These are phyloP conservation scores for Lophiotrema nucula DNA, from an alignment of 495 filamentous ascomycete genomes.

Conservation along the genomic window DNA sequence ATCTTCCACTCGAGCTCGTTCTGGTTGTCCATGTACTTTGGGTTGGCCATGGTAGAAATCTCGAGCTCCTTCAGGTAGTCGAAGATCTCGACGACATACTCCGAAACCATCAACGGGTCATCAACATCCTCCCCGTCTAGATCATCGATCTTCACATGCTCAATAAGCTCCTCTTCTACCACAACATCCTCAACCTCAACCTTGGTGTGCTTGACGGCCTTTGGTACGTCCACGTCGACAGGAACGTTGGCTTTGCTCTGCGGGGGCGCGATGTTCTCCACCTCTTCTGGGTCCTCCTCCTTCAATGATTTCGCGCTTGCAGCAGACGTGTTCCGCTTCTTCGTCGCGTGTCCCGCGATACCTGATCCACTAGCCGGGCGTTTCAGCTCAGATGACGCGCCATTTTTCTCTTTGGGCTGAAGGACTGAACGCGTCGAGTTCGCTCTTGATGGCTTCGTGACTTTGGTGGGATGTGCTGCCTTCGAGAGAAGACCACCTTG, in stretches of 20 bases:
- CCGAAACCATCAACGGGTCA: slow-evolving; percentile 95
- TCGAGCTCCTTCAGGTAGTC: slow-evolving; percentile 92
- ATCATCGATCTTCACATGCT: slow-evolving; percentile 52
- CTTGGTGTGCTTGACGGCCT: slow-evolving; percentile 7
- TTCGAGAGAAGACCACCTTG: slow-evolving; percentile 71
- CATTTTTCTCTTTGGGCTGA: slow-evolving; percentile 58
- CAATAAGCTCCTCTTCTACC: slow-evolving; percentile 44
- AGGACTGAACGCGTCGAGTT: slow-evolving; percentile 64
- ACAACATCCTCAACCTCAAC: slow-evolving; percentile 37
- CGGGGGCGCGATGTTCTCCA: slow-evolving; percentile 55
- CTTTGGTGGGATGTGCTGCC: slow-evolving; percentile 67
- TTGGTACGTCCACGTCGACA: slow-evolving; percentile 12
- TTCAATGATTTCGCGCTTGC: slow-evolving; percentile 54
- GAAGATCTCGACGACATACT: slow-evolving; percentile 97
- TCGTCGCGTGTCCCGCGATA: slow-evolving; percentile 54
- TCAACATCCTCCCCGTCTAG: slow-evolving; percentile 85
- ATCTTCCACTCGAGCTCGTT: slow-evolving; percentile 97
- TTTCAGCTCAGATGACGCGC: slow-evolving; percentile 56
- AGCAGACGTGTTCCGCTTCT: slow-evolving; percentile 61
- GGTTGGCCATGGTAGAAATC: slow-evolving; percentile 77
- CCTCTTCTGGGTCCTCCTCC: slow-evolving; percentile 59
- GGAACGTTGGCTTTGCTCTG: slow-evolving; percentile 4
- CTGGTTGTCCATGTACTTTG: slow-evolving; percentile 90
- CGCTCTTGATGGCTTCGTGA: slow-evolving; percentile 70
- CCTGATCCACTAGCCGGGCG: slow-evolving; percentile 71